Percentiles rank a stretch among this genome's conserved stretches.
These are phyloP conservation scores for Tolypocladium ophioglossoides DNA, from an alignment of 2,329 filamentous ascomycete genomes.

Conservation along the genomic window DNA sequence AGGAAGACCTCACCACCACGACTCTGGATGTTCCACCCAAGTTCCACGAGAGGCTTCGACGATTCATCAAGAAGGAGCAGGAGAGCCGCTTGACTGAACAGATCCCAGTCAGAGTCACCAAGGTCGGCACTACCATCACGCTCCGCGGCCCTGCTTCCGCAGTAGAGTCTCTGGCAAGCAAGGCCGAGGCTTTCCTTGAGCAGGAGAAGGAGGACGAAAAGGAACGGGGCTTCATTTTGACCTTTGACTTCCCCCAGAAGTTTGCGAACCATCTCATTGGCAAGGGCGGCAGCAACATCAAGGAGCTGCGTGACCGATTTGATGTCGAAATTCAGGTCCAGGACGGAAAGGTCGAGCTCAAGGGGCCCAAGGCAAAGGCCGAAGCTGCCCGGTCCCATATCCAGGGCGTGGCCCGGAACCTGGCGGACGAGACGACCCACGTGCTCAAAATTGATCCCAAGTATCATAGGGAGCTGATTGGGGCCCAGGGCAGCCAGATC, in stretches of 20 bases:
- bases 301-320: slow-evolving; percentile 54
- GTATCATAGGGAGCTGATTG: slow-evolving; percentile 90
- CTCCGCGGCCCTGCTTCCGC: slow-evolving; percentile 67
- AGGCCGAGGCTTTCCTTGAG: slow-evolving; percentile 69
- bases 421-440: slow-evolving; percentile 86
- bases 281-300: slow-evolving; percentile 56
- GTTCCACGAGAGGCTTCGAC: slow-evolving; percentile 53
- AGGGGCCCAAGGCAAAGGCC: slow-evolving; percentile 90
- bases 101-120: slow-evolving; percentile 50
- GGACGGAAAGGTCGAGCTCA: slow-evolving; percentile 89
- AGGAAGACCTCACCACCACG: slow-evolving; percentile 40
- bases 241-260: slow-evolving; percentile 91
- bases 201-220: slow-evolving; percentile 89
- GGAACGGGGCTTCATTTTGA: slow-evolving; percentile 76
- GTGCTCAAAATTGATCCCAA: slow-evolving; percentile 84
- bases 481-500: slow-evolving; percentile 76
- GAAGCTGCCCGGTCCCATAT: slow-evolving; percentile 81
- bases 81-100: slow-evolving; percentile 43
- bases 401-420: slow-evolving; percentile 62
- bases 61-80: slow-evolving; percentile 56
- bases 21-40: slow-evolving; percentile 49
- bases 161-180: slow-evolving; percentile 61
- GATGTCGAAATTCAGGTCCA: slow-evolving; percentile 77
- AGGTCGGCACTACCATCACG: slow-evolving; percentile 50
- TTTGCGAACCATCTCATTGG: slow-evolving; percentile 77